Evolutionary conservation across 441 rosid species (phyloP), one percentile per base, ranked within the genome.

Genomic region (Populus hybrid): DNA sequence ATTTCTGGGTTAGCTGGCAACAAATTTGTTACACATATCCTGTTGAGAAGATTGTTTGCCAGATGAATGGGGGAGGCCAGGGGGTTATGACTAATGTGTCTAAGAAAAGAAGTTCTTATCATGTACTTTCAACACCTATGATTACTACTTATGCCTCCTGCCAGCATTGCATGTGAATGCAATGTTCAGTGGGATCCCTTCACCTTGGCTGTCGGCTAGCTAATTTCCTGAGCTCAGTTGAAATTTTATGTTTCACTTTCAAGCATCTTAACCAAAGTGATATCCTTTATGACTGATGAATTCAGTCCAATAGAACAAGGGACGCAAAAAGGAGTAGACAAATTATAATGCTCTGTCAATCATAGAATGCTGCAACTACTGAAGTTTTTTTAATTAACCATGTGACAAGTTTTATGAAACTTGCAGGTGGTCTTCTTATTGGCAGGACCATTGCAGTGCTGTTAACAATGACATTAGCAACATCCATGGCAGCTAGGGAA

Each of bases 361-460:
- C 26, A 63, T 74, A 23, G 33, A 67, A 11, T 71, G 50, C 70
- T 64, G 31, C 23, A 23, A 61, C 38, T 21, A 50, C 56, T 50
- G 56, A 50, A 50, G 20, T n/a, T 53, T 53, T 53, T 53, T 16
- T 53, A 53, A 53, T 18, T 1, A 53, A 16, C n/a, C 61, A 16
- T 6, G 8, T 73, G 12, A 16, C 64, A 14, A 64, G 12, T 72
- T 42, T 36, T 75, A 35, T 78, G 65, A 61, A 78, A 81, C 73
- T 72, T 81, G 76, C 84, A 94, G 98, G 99, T 68, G 94, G 98
- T 74, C 95, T 94, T 84, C 97, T 96, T 80, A 88, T 94, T 76
- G 91, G 94, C 80, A 90, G 99, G 89, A 92, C 99, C 9, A 72
- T 90, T 28, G 95, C 99, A 65, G 88, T 92, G 83, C 90, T 94